phyloP scores from a whole-genome alignment of 108 stramenopile species.

The Chaetoceros muelleri region DNA sequence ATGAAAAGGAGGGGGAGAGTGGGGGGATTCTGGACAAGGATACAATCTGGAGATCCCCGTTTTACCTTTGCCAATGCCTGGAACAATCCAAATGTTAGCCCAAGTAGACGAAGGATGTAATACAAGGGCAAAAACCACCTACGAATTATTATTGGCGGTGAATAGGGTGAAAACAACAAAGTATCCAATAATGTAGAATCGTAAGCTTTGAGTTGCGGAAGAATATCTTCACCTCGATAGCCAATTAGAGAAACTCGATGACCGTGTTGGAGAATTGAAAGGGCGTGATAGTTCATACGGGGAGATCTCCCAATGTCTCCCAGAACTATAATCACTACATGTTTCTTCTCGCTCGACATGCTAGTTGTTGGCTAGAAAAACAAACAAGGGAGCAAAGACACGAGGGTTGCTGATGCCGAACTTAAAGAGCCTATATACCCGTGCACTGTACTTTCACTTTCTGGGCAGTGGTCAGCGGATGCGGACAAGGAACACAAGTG shows the following conservation, averaged over 20 bases:
- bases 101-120: slow-evolving; percentile 38
- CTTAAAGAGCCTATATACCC: too few species aligned
- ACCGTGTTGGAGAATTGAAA: slow-evolving; percentile 68
- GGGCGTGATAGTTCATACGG: slow-evolving; percentile 97
- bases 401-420: too few species aligned
- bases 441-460: too few species aligned
- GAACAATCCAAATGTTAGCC: slow-evolving; percentile 35
- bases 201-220: slow-evolving; percentile 16
- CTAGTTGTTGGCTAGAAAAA: too few species aligned
- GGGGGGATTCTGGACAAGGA: slow-evolving; percentile 97
- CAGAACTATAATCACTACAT: slow-evolving; percentile 61
- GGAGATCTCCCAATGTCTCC: slow-evolving; percentile 92
- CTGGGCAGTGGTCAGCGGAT: too few species aligned
- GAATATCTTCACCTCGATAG: slow-evolving; percentile 54
- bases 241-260: slow-evolving; percentile 64
- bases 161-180: slow-evolving; percentile 37
- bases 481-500: too few species aligned
- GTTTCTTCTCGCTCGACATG: slow-evolving; percentile 22
- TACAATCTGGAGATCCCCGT: slow-evolving; percentile 30
- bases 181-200: slow-evolving; percentile 22
- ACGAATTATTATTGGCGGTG: slow-evolving; percentile 22
- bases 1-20: slow-evolving; percentile 80
- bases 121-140: slow-evolving; percentile 42
- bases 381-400: too few species aligned
- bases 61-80: slow-evolving; percentile 24